phyloP scores from a whole-genome alignment of 169 alveolate species.

The Plasmodium cynomolgi region DNA sequence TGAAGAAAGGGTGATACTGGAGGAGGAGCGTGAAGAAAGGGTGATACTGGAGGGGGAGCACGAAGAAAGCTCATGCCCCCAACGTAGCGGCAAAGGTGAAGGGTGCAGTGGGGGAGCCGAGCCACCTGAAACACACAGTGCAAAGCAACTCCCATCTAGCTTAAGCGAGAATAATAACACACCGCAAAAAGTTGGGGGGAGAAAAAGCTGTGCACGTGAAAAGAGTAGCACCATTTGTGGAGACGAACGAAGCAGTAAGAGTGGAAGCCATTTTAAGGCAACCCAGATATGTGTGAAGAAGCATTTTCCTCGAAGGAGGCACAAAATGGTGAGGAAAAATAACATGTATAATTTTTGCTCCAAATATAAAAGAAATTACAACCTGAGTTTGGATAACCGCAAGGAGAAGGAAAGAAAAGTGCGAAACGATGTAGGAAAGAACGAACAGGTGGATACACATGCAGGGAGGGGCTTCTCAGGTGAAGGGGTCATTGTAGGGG shows the following conservation, averaged over 20 bases:
- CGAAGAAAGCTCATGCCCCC: neutral
- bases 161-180: neutral
- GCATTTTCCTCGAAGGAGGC: neutral
- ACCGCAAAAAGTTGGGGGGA: neutral
- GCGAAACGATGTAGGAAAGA: neutral
- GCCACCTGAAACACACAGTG: neutral
- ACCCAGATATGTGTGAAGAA: neutral
- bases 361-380: slow-evolving; percentile 29
- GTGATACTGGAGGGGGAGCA: neutral
- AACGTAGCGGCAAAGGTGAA: neutral
- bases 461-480: neutral
- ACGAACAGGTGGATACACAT: slow-evolving; percentile 2
- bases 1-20: neutral
- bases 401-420: neutral
- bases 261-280: neutral
- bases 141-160: neutral
- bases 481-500: neutral
- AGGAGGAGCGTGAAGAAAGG: neutral
- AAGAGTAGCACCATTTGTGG: neutral
- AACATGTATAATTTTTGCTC: slow-evolving; percentile 13
- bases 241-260: neutral
- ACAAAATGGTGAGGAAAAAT: neutral
- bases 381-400: slow-evolving; percentile 28
- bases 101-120: neutral
- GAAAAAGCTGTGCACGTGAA: neutral